Percentiles rank a stretch among this genome's conserved stretches.
Evolutionary conservation across 2,329 filamentous ascomycete species (phyloP).

Genomic region (Westerdykella ornata): DNA sequence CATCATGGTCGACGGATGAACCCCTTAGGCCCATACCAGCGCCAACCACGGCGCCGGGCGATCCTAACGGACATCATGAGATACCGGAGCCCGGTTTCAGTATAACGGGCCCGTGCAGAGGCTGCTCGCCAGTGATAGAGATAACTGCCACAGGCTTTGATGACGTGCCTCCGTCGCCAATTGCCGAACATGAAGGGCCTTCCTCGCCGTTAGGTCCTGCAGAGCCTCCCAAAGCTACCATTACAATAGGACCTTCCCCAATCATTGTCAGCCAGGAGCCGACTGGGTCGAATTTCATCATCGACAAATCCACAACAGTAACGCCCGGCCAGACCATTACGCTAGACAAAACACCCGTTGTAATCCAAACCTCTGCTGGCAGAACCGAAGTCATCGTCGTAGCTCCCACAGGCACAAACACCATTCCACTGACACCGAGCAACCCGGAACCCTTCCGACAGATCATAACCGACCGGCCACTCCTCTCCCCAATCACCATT

Average conservation of each 20-base stretch:
- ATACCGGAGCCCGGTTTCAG: constrained; percentile 26
- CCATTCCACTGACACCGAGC: constrained; percentile 4
- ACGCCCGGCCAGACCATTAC: constrained; percentile 14
- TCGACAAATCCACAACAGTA: constrained; percentile 7
- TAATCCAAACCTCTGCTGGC: constrained; percentile 19
- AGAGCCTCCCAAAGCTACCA: constrained; percentile 6
- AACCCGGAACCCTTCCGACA: constrained; percentile 1
- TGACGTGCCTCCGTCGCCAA: constrained; percentile 8
- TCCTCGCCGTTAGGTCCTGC: constrained; percentile 1
- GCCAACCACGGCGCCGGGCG: constrained; percentile 16
- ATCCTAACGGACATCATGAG: constrained; percentile 28
- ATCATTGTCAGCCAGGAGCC: constrained; percentile 13
- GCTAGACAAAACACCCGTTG: constrained; percentile 20
- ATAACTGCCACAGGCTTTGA: constrained; percentile 22
- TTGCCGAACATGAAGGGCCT: constrained; percentile 16
- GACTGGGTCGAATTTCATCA: constrained; percentile 7
- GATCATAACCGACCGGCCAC: constrained; percentile 14
- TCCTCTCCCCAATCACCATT: constrained; percentile 17
- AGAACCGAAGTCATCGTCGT: constrained; percentile 18
- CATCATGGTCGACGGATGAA: constrained; percentile 22
- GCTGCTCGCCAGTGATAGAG: constrained; percentile 25
- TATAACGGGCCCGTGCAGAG: constrained; percentile 19
- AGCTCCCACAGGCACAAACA: constrained; percentile 6
- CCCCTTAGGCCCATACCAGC: constrained; percentile 20
- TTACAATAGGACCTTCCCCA: constrained; percentile 14